A percentile compares a stretch with the other conserved stretches of the same genome.
Evolutionary conservation across 192 early-diverging fungal species (phyloP).

Genomic region (Linnemannia hyalina): DNA sequence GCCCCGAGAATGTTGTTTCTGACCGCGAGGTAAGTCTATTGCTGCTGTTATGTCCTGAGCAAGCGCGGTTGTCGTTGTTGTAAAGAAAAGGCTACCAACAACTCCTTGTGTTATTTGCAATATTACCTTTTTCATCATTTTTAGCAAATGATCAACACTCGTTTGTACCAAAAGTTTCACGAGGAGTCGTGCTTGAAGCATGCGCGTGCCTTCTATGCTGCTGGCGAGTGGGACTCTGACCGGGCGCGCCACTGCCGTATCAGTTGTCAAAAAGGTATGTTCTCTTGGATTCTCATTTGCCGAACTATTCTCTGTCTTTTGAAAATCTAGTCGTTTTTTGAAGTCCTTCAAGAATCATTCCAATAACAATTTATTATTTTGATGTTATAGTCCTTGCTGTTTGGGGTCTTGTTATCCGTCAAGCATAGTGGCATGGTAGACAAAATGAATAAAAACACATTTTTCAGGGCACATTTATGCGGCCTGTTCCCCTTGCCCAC

Average conservation of each 20-base stretch:
- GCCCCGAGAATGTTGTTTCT: constrained; percentile 27
- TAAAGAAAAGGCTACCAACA: background rate
- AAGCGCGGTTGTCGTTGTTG: background rate
- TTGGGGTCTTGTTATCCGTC: constrained; percentile 44
- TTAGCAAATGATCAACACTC: constrained; percentile 66
- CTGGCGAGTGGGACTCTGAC: constrained; percentile 67
- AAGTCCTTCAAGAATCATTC: background rate
- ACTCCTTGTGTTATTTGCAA: constrained; percentile 14
- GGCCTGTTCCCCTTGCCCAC: no score
- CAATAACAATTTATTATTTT: background rate
- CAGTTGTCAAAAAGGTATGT: constrained; percentile 56
- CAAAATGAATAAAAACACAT: background rate
- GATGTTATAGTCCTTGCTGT: constrained; percentile 29
- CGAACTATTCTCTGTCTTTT: background rate
- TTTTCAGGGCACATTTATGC: no score
- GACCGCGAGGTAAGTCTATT: constrained; percentile 55
- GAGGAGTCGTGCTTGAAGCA: constrained; percentile 70
- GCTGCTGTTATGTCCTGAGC: background rate
- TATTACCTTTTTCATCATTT: constrained; percentile 5
- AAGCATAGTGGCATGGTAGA: constrained; percentile 7
- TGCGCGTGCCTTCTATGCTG: constrained; percentile 64
- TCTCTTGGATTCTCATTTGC: background rate
- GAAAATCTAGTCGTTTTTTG: background rate
- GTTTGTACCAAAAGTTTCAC: constrained; percentile 70
- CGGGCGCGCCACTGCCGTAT: constrained; percentile 61